Evolutionary conservation across 2,329 filamentous ascomycete species (phyloP), one percentile per base, ranked within the genome.

Genomic region (Aspergillus brasiliensis): DNA sequence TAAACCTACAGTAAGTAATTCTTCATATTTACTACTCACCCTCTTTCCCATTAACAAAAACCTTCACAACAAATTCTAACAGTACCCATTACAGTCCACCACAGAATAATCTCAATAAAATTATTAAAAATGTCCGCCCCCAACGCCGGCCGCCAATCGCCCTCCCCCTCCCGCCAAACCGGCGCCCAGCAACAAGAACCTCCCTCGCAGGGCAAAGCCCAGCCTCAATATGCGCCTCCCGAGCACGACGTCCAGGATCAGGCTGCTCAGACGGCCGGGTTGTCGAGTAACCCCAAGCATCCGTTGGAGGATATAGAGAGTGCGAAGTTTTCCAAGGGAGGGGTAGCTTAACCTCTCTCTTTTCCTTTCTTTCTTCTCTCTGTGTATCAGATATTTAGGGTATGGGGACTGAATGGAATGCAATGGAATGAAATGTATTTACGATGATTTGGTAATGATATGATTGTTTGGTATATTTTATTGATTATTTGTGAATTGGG

Each of bases 131-230:
- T 92, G 89, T 88, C 90, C 69, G 82, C 84, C 58, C 83, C 80
- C 65, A 78, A 82, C 71, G 77, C 84, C 77, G 90, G 91, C 75
- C 88, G 88, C 72, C 85, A 96, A 78, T 96, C 92, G 31, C 92
- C 92, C 63, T 80, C 87, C 55, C 90, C 91, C 27, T 87, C 91
- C 79, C 73, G 75, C 66, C 90, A 91, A 78, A 79, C 82, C 38
- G 88, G 85, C 61, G 77, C 81, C 57, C 91, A 95, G 79, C 77
- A 86, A 60, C 79, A 85, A 64, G 85, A 84, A 7, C 72, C 83
- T 11, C 82, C 86, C 2, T 84, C 76, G n/a, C 78, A 81, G 0
- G 85, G 86, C 58, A 82, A 87, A 67, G 84, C 84, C 68, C 82
- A 72, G 15, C 65, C 64, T 19, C 59, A 67, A 7, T 63, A 71